A percentile compares a stretch with the other conserved stretches of the same genome.
phyloP scores from a whole-genome alignment of 2,329 filamentous ascomycete species.

The Alternaria infectoria region DNA sequence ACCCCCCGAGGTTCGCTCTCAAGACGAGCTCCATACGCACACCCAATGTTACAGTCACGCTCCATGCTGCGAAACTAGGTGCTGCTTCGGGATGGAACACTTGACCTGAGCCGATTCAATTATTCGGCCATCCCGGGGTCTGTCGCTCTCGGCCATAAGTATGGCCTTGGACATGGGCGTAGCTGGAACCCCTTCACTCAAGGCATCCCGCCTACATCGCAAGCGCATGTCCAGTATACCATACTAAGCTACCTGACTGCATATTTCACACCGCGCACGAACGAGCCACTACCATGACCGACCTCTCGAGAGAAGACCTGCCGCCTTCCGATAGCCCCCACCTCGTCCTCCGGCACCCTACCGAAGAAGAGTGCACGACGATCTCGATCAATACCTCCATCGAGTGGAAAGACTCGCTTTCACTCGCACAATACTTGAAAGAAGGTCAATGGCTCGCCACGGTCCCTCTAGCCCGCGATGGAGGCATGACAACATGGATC shows the following conservation, averaged over 20 bases:
- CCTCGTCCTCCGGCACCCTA: not conserved
- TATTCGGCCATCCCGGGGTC: not conserved
- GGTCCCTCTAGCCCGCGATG: constrained; percentile 63
- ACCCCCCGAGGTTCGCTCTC: too few species aligned
- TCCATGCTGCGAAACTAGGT: not conserved
- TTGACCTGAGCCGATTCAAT: not conserved
- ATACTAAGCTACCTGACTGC: not conserved
- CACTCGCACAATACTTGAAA: not conserved
- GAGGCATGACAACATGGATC: constrained; percentile 62
- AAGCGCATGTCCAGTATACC: not conserved
- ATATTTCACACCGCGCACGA: not conserved
- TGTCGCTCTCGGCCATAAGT: not conserved
- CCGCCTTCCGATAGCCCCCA: not conserved
- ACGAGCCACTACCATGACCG: not conserved
- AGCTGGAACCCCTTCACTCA: not conserved
- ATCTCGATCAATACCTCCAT: not conserved
- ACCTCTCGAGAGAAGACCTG: not conserved
- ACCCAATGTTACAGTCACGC: fast-evolving
- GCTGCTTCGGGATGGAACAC: not conserved
- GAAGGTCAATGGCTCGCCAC: constrained; percentile 30
- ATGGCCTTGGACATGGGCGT: not conserved
- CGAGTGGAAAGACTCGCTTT: not conserved
- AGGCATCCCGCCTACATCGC: not conserved
- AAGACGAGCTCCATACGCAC: not conserved
- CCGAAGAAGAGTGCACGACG: not conserved